Conservation (phyloP, 2,329 filamentous ascomycete genomes). For the Cladosporium sp. region DNA sequence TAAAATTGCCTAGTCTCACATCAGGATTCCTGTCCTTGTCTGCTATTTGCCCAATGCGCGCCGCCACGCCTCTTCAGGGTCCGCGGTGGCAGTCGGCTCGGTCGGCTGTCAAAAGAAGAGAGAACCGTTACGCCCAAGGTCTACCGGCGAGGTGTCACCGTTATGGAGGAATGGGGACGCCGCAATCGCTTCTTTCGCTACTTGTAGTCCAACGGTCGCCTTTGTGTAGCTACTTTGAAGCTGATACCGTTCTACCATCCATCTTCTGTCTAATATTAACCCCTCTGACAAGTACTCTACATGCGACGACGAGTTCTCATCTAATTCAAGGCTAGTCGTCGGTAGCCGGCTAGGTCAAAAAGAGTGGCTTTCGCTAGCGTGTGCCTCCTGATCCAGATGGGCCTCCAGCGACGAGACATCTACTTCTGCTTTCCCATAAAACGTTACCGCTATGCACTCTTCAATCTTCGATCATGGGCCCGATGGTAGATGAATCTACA, state of each 20-base stretch:
- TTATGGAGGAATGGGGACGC: too few species aligned
- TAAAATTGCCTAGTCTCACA: conserved; percentile 17
- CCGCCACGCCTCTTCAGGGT: conserved; percentile 12
- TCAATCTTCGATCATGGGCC: background rate
- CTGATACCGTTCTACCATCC: background rate
- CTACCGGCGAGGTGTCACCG: too few species aligned
- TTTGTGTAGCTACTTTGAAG: background rate
- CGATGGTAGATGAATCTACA: background rate
- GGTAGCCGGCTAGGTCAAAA: background rate
- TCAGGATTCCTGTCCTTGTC: background rate
- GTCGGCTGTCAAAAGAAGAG: conserved; percentile 1
- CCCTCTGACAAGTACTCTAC: background rate
- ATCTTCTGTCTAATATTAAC: background rate
- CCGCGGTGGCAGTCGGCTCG: background rate
- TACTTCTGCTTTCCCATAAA: conserved; percentile 8
- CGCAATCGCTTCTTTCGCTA: background rate
- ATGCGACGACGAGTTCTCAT: background rate
- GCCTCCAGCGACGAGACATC: conserved; percentile 10
- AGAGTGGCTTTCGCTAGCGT: conserved; percentile 3
- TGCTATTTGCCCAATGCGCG: conserved; percentile 4
- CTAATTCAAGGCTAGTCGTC: background rate
- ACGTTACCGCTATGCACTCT: background rate
- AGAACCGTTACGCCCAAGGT: too few species aligned
- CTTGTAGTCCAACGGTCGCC: background rate
- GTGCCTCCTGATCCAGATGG: conserved; percentile 10